Evolutionary conservation across 139 green algal genomes (phyloP).

Genomic region (Closterium sp.): DNA sequence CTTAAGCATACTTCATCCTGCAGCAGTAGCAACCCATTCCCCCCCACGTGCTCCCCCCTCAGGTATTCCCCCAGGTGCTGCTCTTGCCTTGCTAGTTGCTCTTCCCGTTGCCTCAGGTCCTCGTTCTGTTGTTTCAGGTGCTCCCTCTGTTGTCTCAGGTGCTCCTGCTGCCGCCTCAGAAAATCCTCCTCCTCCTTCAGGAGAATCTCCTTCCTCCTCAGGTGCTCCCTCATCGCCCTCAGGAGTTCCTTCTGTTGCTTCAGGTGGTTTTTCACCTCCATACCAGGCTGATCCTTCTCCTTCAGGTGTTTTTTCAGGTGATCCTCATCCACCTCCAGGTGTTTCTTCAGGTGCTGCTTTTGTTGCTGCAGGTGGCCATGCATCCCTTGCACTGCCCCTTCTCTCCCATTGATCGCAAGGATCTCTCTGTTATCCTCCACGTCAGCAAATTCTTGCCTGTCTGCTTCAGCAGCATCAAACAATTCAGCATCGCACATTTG

Average conservation of each 20-base stretch:
- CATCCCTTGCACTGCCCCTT: background rate
- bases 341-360: background rate
- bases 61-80: background rate
- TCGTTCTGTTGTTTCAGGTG: background rate
- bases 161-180: background rate
- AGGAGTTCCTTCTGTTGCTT: background rate
- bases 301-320: background rate
- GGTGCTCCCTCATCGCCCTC: background rate
- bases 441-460: too few relatives aligned
- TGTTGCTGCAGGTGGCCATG: background rate
- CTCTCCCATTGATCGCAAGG: too few relatives aligned
- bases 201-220: background rate
- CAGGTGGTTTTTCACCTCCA: background rate
- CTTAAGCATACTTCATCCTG: background rate
- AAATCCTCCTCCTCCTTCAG: background rate
- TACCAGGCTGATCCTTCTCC: background rate
- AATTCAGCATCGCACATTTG: background rate
- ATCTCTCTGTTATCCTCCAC: too few relatives aligned
- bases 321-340: background rate
- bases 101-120: background rate
- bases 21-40: background rate
- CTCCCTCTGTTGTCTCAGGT: background rate
- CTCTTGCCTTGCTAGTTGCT: background rate
- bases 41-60: too few relatives aligned
- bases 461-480: too few relatives aligned